A percentile compares a stretch with the other conserved stretches of the same genome.
Conservation (phyloP, 192 early-diverging fungal species). For the Backusella australiensis region DNA sequence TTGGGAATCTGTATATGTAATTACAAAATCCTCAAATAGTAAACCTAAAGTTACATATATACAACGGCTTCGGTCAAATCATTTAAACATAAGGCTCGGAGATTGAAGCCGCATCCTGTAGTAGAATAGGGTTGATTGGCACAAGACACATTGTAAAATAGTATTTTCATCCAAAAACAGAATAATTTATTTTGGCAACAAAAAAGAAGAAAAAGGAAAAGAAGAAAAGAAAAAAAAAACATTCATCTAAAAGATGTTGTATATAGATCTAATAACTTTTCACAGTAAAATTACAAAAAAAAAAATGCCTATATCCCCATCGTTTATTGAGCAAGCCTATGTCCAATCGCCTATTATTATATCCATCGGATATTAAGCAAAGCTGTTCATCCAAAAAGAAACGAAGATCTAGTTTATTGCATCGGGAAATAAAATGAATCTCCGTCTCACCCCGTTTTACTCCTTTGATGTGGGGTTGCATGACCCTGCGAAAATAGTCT, state of each 20-base stretch:
- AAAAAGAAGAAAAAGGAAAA: neutral
- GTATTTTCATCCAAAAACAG: constrained; percentile 7
- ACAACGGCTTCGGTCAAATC: neutral
- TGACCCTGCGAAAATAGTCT: constrained; percentile 3
- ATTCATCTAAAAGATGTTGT: neutral
- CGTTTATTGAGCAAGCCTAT: neutral
- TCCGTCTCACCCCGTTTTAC: constrained; percentile 2
- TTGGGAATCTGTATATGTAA: neutral
- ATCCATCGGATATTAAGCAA: constrained; percentile 6
- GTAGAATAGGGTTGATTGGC: neutral
- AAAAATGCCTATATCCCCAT: too few species aligned
- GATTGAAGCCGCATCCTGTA: neutral
- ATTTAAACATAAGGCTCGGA: neutral
- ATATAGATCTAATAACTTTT: neutral
- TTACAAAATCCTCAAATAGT: constrained; percentile 7
- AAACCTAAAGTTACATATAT: neutral
- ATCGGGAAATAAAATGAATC: constrained; percentile 10
- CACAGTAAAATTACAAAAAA: too few species aligned
- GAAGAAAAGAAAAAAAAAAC: neutral
- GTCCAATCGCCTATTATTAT: neutral
- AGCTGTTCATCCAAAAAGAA: neutral
- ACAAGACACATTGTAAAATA: neutral
- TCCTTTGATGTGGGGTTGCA: constrained; percentile 10
- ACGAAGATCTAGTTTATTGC: neutral
- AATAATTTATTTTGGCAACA: neutral